Base-by-base conservation (phyloP, 2,329 filamentous ascomycete genomes). In the Penicillium fuscoglaucum region DNA sequence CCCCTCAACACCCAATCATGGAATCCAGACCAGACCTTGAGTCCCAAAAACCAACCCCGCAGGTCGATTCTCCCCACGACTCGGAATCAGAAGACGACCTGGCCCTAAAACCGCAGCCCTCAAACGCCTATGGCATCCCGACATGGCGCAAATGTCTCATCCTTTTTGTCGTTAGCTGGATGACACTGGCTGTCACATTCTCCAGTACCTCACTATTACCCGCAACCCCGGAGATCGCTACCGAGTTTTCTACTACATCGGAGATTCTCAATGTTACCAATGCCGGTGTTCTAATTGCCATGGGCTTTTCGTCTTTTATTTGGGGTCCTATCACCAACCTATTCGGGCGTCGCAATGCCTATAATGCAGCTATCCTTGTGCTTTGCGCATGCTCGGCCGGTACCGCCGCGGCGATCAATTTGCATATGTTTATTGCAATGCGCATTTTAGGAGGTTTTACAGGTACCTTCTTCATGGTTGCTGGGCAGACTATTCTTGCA, bases 161-260 rank as follows among this genome's bases (percentile, higher is more conserved):
- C 28, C 67, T 79, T 41, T 77, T 78, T 61, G 62, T 72, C 12
- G 72, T 74, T 28, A 77, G 74, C 59, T 79, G 75, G 75, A 74
- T 76, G 67, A 74, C 76, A 2, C 66, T 79, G 6, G 68, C 73
- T 1, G 69, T 74, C 8, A 76, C 76, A 40, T 79, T 77, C 61
- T 76, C 74, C n/a, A 75, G 72, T 59, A 78, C 78, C 12, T 75
- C 76, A 4, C 61, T 79, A 19, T 65, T 79, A 13, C 72, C 74
- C 21, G 77, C 76, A 1, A 70, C 69, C 6, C 70, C 70, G 13
- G 76, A 79, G 61, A 79, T 79, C 55, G 72, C 75, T 4, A 49
- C 52, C 8, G 74, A 78, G 9, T 74, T 78, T 55, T 49, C 63
- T 12, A 78, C 74, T 0, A 73, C 72, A 0, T 51, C 66, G 4